Evolutionary conservation across 139 green algal genomes (phyloP).

Genomic region (Haematococcus lacustris): DNA sequence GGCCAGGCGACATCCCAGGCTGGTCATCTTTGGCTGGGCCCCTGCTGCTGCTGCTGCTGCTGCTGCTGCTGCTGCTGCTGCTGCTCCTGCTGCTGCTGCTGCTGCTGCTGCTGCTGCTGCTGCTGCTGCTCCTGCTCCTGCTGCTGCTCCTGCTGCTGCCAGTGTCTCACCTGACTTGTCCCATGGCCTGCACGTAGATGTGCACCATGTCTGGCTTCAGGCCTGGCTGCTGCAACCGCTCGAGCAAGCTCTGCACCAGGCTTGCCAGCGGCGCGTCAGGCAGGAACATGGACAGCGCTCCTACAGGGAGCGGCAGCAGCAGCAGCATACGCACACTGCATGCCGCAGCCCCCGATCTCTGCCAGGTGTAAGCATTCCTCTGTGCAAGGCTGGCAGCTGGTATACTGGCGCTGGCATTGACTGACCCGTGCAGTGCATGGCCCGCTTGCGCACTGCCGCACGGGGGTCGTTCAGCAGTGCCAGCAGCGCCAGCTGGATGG

Average conservation of each 20-base stretch:
- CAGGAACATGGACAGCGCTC: conserved; percentile 52
- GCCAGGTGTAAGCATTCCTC: too few relatives aligned
- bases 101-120: too few relatives aligned
- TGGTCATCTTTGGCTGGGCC: too few relatives aligned
- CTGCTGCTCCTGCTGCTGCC: conserved; percentile 4
- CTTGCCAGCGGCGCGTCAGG: conserved; percentile 45
- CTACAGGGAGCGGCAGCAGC: too few relatives aligned
- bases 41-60: background rate
- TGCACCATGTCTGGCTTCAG: conserved; percentile 54
- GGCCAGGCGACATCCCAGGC: too few relatives aligned
- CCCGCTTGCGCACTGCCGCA: conserved; percentile 64
- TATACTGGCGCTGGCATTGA: too few relatives aligned
- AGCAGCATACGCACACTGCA: too few relatives aligned
- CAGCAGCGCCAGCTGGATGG: conserved; percentile 54
- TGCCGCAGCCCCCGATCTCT: too few relatives aligned
- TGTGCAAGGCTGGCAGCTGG: too few relatives aligned
- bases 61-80: too few relatives aligned
- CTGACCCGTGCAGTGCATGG: conserved; percentile 54
- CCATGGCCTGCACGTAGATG: conserved; percentile 73
- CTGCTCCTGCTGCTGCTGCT: too few relatives aligned
- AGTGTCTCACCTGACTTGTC: conserved; percentile 50
- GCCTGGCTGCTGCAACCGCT: conserved; percentile 32
- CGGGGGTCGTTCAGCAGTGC: conserved; percentile 52
- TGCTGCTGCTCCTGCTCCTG: too few relatives aligned
- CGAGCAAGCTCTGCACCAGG: conserved; percentile 41